Evolutionary conservation across 176 grass and related monocot genomes (phyloP), one percentile per base, ranked within the genome.

Genomic region (Oryza australiensis): DNA sequence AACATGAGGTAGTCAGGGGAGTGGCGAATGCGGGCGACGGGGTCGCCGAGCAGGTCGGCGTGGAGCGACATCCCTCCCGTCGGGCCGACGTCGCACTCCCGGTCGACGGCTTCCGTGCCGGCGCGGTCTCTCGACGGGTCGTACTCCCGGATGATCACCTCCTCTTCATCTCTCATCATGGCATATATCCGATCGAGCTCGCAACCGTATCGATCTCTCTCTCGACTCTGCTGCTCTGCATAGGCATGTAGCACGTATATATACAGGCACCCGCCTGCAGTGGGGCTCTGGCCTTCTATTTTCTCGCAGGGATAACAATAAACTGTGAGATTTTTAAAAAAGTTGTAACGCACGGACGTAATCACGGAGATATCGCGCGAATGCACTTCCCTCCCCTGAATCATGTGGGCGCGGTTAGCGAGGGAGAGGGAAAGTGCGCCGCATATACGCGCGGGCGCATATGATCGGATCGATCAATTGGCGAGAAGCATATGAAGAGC

Each of bases 31-130:
- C 95, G 92, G 8, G 92, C 90, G 57, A 83, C 67, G 24, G 95
- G 95, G 49, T 97, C 90, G n/a, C 94, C 92, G 73, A 92, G 90
- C 37, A 90, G 90, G 62, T 97, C 94, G 32, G 92, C 91, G 88
- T 87, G 91, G 29, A 97, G 92, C 5, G 89, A 87, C 83, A 94
- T 85, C 2, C 74, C 76, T 15, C 95, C 86, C 22, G 80, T 84
- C 16, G 90, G 80, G 0, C 90, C 88, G 64, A 91, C 81, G 64
- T 97, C 95, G 85, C 95, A 97, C 49, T 86, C 80, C 9, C 88
- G 60, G 55, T 97, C 95, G 5, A 97, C 84, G 72, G 84, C 88
- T 15, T 89, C 92, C 3, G 92, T 72, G 26, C 77, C 88, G 12
- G 53, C 68, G 23, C 74, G 64, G 90, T 97, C 95, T 43, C 18